These are phyloP conservation scores for Eucalyptus guilfoylei DNA, from an alignment of 345 rosid species.

Conservation along the genomic window DNA sequence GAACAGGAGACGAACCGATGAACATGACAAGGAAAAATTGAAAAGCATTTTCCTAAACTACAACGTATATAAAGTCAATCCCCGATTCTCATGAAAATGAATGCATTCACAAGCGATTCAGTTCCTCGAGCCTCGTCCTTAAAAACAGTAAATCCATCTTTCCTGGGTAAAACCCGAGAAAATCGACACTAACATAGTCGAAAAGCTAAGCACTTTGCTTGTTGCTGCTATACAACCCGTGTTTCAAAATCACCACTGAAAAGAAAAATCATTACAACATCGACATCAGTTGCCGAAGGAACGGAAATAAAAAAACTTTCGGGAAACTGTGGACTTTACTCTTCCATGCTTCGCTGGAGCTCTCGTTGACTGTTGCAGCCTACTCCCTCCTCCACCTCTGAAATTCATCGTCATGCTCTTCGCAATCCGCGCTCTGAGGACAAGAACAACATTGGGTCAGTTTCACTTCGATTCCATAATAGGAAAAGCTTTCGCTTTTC, in stretches of 20 bases:
- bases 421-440: not conserved
- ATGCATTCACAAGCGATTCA: not conserved
- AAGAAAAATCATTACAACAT: not conserved
- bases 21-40: not conserved
- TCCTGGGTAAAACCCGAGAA: not conserved
- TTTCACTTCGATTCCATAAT: not conserved
- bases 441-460: not conserved
- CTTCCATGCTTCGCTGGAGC: constrained; percentile 28
- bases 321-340: constrained; percentile 14
- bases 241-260: not conserved
- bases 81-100: not conserved
- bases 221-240: constrained; percentile 1
- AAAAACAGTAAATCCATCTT: not conserved
- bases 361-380: constrained; percentile 1
- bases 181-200: not conserved
- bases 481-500: not conserved
- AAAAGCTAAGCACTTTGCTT: not conserved
- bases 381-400: not conserved
- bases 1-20: not conserved
- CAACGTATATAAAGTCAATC: not conserved
- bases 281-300: not conserved
- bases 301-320: not conserved
- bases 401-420: constrained; percentile 16
- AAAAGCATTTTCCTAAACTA: constrained; percentile 9
- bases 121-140: not conserved